These are phyloP conservation scores for Lipomyces spencermartinsiae DNA, from an alignment of 805 yeast genomes.

Conservation along the genomic window DNA sequence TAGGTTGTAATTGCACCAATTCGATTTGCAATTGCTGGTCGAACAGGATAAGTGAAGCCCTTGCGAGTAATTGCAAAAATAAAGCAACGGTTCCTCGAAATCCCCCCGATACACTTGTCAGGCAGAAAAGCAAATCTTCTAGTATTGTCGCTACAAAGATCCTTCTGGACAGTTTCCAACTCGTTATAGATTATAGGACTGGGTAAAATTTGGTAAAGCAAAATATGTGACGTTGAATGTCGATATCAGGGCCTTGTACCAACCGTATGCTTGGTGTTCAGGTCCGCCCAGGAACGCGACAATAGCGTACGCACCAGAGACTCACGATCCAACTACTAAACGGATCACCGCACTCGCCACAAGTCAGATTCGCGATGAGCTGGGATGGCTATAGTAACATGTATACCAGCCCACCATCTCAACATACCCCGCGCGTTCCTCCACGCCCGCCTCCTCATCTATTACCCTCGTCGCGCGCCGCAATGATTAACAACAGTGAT, in stretches of 20 bases:
- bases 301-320: neutral
- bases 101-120: too few species aligned
- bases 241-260: neutral
- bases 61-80: too few species aligned
- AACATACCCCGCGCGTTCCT: neutral
- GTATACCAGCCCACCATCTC: neutral
- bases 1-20: too few species aligned
- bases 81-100: too few species aligned
- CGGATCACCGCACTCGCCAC: neutral
- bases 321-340: neutral
- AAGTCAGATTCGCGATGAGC: neutral
- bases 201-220: neutral
- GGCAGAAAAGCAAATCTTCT: too few species aligned
- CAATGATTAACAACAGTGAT: neutral
- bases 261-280: neutral
- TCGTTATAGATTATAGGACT: too few species aligned
- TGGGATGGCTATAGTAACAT: neutral
- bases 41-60: too few species aligned
- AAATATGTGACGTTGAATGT: neutral
- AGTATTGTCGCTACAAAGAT: too few species aligned
- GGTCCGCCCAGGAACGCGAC: too few species aligned
- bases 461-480: neutral
- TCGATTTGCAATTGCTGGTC: neutral
- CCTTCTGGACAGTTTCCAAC: neutral
- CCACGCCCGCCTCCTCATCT: slow-evolving; percentile 13